Base-by-base conservation (phyloP, 805 yeast species). In the Sungouiozyma intestinalis region DNA sequence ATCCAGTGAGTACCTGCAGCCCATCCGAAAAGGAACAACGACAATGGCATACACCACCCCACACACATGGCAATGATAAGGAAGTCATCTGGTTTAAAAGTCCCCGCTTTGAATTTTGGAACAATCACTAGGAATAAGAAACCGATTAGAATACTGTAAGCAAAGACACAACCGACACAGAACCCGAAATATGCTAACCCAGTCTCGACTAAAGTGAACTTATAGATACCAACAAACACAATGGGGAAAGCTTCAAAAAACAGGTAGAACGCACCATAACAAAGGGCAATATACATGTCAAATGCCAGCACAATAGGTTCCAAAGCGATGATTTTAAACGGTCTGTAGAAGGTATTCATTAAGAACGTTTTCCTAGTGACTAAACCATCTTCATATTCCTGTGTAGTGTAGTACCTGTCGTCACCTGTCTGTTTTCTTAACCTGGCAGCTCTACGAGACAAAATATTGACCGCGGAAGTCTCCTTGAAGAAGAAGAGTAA, bases 171-270 rank as follows among this genome's bases (percentile, higher is more conserved):
- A 31, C 84, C 83, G 31, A 73, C 63, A 39, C 67, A 51, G 33
- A 72, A 57, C 14, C 74, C 65, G 34, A 73, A 37, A 56, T 66
- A 79, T 1, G 79, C 58, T 2, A 66, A 57, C 16, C 81, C 78
- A 24, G 57, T 46, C 41, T 71, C 74, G 27, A 75, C 65, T 18
- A 66, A 50, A 3, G 73, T 67, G 57, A 78, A 78, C 27, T 64
- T 52, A 48, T 74, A 65, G 17, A 65, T 51, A 2, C 66, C 72
- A 7, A 46, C 42, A 46, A 71, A 79, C 2, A 74, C 76, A 32
- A 77, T 63, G 8, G 85, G 84, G 59, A 74, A 75, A 4, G 76
- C 77, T 57, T 79, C 83, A 50, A 77, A 74, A 65, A 74, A 77
- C 17, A 76, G 55, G 54, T 75, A 79, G 46, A 74, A 48, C 24